Evolutionary conservation across 2,329 filamentous ascomycete species (phyloP).

Genomic region (Ceratocystis smalleyi): DNA sequence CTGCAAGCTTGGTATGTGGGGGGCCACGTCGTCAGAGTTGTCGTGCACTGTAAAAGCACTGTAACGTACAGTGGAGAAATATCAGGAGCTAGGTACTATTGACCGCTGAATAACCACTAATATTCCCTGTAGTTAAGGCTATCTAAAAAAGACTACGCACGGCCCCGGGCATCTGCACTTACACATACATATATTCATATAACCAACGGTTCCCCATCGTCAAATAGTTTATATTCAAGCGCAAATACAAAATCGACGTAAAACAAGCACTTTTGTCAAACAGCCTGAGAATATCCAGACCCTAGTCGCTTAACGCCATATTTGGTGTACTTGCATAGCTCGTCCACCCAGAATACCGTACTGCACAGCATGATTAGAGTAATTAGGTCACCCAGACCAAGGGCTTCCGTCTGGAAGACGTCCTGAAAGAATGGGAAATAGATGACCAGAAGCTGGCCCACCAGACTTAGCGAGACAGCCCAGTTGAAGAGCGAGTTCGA

Average conservation of each 20-base stretch:
- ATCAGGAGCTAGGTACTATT: background rate
- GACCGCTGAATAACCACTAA: too few relatives aligned
- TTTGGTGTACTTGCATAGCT: constrained; percentile 65
- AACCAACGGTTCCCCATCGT: background rate
- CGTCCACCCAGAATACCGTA: constrained; percentile 89
- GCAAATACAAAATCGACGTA: constrained; percentile 5
- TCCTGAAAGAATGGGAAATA: constrained; percentile 89
- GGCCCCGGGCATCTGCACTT: background rate
- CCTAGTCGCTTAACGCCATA: constrained; percentile 42
- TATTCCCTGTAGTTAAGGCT: background rate
- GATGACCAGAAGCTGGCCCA: constrained; percentile 79
- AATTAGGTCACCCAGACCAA: constrained; percentile 59
- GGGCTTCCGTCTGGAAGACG: constrained; percentile 87
- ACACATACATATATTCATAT: background rate
- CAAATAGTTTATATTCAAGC: constrained; percentile 2
- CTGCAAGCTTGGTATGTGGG: background rate
- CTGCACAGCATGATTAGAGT: constrained; percentile 63
- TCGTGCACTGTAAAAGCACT: background rate
- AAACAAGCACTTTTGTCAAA: constrained; percentile 10
- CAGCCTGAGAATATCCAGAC: constrained; percentile 33
- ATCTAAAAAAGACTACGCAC: background rate
- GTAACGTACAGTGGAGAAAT: background rate
- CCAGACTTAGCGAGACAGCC: constrained; percentile 69
- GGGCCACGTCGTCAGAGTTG: background rate
- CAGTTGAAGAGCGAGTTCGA: constrained; percentile 93